Evolutionary conservation across 768 basidiomycete genomes (phyloP).

Genomic region (Gymnopilus junonius): DNA sequence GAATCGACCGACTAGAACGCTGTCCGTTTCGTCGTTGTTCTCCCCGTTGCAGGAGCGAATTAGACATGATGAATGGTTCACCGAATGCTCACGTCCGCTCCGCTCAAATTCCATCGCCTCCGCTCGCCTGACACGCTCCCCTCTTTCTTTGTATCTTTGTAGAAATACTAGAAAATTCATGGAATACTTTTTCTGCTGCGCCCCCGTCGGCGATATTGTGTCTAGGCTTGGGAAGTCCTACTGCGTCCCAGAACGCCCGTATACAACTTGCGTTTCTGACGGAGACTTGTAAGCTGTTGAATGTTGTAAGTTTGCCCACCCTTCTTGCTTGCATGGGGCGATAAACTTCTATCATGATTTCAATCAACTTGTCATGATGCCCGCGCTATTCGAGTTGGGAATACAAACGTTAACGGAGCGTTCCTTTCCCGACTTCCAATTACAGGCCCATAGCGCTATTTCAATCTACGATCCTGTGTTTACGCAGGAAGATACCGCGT

Average conservation of each 20-base stretch:
- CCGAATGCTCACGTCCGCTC: slow-evolving; percentile 56
- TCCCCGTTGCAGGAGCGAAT: slow-evolving; percentile 51
- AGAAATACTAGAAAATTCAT: slow-evolving; percentile 23
- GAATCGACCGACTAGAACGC: slow-evolving; percentile 26
- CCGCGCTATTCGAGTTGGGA: slow-evolving; percentile 1
- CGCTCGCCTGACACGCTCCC: neutral
- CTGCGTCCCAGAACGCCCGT: slow-evolving; percentile 60
- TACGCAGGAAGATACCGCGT: slow-evolving; percentile 57
- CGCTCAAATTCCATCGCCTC: slow-evolving; percentile 4
- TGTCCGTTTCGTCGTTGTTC: slow-evolving; percentile 40
- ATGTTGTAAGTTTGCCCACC: slow-evolving; percentile 47
- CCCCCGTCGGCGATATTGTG: slow-evolving; percentile 48
- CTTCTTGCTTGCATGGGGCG: neutral
- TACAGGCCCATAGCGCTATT: slow-evolving; percentile 52
- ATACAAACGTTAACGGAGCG: slow-evolving; percentile 7
- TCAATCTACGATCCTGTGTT: slow-evolving; percentile 78
- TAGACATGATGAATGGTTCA: slow-evolving; percentile 53
- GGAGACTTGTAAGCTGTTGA: slow-evolving; percentile 52
- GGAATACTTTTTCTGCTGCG: slow-evolving; percentile 17
- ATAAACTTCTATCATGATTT: slow-evolving; percentile 8
- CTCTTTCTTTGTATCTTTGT: slow-evolving; percentile 4
- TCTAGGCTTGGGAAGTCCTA: slow-evolving; percentile 78
- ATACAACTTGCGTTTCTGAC: slow-evolving; percentile 73
- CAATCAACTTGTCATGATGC: slow-evolving; percentile 1
- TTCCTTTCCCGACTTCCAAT: slow-evolving; percentile 8